These are phyloP conservation scores for Tulasnella sp. DNA, from an alignment of 768 basidiomycete species.

Conservation along the genomic window DNA sequence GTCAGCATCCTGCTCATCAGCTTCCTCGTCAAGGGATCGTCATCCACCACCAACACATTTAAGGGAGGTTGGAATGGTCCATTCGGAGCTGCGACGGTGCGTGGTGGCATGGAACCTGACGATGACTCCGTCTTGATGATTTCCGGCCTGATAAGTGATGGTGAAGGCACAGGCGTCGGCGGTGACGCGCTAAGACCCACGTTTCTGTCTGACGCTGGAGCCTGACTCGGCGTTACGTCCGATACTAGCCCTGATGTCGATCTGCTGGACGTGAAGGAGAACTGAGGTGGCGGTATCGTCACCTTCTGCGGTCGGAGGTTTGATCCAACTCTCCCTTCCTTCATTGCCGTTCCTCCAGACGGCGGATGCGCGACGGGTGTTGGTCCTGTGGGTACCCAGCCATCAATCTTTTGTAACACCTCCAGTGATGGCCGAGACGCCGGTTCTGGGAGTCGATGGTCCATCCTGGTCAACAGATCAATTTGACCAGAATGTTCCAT, in stretches of 20 bases:
- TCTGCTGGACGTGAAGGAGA: constrained; percentile 1
- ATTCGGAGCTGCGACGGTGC: constrained; percentile 6
- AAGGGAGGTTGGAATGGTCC: constrained; percentile 30
- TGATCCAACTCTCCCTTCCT: neutral
- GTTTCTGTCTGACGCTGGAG: neutral
- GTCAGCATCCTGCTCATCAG: constrained; percentile 70
- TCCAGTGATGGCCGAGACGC: neutral
- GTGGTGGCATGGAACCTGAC: constrained; percentile 12
- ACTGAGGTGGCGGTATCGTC: constrained; percentile 1
- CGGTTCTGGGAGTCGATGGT: neutral
- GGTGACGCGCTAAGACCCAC: neutral
- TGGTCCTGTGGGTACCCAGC: neutral
- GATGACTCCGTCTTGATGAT: neutral
- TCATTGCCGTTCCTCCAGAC: neutral
- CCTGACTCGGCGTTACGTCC: neutral
- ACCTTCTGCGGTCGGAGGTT: neutral
- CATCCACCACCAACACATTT: constrained; percentile 70
- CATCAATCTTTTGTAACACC: neutral
- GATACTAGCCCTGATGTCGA: neutral
- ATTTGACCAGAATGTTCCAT: constrained; percentile 15
- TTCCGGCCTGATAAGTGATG: neutral
- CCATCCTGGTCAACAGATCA: constrained; percentile 1
- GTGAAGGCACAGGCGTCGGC: neutral
- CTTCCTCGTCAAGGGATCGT: constrained; percentile 67
- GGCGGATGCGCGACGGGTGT: neutral